These are phyloP conservation scores for Parsonsia alboflavescens DNA, from an alignment of 257 asterid species.

Conservation along the genomic window DNA sequence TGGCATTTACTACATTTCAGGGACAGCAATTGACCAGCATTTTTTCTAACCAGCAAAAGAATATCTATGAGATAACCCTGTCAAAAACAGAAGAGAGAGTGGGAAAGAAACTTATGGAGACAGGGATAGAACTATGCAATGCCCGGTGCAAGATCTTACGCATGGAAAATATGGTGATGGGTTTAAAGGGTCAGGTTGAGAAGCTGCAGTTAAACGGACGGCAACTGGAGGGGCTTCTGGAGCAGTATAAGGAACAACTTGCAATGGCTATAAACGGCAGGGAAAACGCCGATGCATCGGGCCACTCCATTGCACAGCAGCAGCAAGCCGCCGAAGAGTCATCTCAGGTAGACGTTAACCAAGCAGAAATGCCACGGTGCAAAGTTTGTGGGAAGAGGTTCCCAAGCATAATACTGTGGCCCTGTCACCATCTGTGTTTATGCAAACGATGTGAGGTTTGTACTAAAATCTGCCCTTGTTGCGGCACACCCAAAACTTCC, in stretches of 20 bases:
- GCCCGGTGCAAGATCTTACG: not conserved
- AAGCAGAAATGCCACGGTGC: slow-evolving; percentile 25
- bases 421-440: slow-evolving; percentile 51
- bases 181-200: slow-evolving; percentile 15
- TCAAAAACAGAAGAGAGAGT: slow-evolving; percentile 18
- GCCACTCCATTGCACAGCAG: not conserved
- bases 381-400: slow-evolving; percentile 25
- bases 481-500: slow-evolving; percentile 10
- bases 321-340: slow-evolving; percentile 34
- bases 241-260: not conserved
- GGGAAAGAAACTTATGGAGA: slow-evolving; percentile 23
- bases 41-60: slow-evolving; percentile 9
- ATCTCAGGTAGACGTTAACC: slow-evolving; percentile 24
- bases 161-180: not conserved
- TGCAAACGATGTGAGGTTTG: slow-evolving; percentile 29
- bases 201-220: not conserved
- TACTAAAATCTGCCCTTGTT: slow-evolving; percentile 39
- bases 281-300: not conserved
- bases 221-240: slow-evolving; percentile 17
- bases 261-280: not conserved
- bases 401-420: slow-evolving; percentile 46
- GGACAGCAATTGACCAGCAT: slow-evolving; percentile 22
- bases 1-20: slow-evolving; percentile 18
- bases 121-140: slow-evolving; percentile 9
- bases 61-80: slow-evolving; percentile 1